Evolutionary conservation across 2,329 filamentous ascomycete species (phyloP).

Genomic region (Daldinia eschscholtzii): DNA sequence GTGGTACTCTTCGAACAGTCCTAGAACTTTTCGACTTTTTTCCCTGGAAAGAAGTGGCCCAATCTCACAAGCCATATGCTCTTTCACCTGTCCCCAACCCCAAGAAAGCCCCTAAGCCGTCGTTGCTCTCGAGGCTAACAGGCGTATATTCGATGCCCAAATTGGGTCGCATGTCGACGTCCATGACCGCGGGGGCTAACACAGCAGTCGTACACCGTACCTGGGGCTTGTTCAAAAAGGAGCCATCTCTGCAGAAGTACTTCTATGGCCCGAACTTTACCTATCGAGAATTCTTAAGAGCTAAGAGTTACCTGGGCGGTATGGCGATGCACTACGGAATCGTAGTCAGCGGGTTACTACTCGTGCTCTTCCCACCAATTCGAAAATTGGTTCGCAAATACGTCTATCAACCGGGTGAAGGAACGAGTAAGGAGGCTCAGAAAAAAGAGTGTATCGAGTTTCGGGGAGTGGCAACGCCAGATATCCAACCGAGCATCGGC

Average conservation of each 20-base stretch:
- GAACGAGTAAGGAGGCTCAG: slow-evolving; percentile 64
- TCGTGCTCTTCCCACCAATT: slow-evolving; percentile 60
- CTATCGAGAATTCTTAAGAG: slow-evolving; percentile 67
- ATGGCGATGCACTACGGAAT: slow-evolving; percentile 64
- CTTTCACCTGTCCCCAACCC: slow-evolving; percentile 68
- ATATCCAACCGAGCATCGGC: slow-evolving; percentile 55
- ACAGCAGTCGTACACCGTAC: slow-evolving; percentile 68
- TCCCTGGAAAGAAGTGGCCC: slow-evolving; percentile 61
- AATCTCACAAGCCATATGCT: slow-evolving; percentile 64
- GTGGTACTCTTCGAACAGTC: slow-evolving; percentile 77
- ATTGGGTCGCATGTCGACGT: slow-evolving; percentile 69
- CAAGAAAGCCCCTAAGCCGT: slow-evolving; percentile 50
- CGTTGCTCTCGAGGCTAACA: slow-evolving; percentile 61
- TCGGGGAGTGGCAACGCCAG: slow-evolving; percentile 73
- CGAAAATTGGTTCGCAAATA: slow-evolving; percentile 59
- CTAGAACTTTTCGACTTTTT: slow-evolving; percentile 70
- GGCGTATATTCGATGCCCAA: slow-evolving; percentile 63
- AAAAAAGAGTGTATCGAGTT: slow-evolving; percentile 73
- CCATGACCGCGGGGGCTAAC: slow-evolving; percentile 64
- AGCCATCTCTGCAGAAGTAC: slow-evolving; percentile 59
- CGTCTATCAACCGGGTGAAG: slow-evolving; percentile 68
- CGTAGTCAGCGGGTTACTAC: slow-evolving; percentile 58
- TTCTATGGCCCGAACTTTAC: slow-evolving; percentile 73
- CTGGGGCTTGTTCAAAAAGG: slow-evolving; percentile 70
- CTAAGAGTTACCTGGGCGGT: slow-evolving; percentile 63